A percentile compares a stretch with the other conserved stretches of the same genome.
Conservation (phyloP, 345 rosid species). For the Streptanthus diversifolius region DNA sequence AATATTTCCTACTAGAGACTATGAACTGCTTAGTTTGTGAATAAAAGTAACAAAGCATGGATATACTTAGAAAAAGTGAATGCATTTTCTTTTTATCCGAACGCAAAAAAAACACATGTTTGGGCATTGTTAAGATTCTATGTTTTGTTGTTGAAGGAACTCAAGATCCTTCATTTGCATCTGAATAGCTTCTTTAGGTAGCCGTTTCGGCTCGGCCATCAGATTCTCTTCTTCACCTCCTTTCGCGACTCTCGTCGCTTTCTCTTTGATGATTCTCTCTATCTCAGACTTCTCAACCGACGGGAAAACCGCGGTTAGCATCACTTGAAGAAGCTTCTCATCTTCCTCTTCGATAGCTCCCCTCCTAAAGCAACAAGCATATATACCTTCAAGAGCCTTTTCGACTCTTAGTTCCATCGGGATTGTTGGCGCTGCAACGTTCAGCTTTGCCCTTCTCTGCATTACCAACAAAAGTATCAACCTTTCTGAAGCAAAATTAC, state of each 20-base stretch:
- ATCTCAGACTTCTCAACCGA: constrained; percentile 49
- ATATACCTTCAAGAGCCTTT: constrained; percentile 87
- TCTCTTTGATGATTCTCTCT: constrained; percentile 57
- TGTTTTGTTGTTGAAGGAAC: constrained; percentile 72
- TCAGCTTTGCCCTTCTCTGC: constrained; percentile 79
- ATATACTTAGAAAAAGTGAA: not conserved
- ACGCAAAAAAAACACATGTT: not conserved
- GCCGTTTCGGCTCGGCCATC: constrained; percentile 42
- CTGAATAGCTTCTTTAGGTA: constrained; percentile 68
- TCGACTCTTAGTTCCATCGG: constrained; percentile 72
- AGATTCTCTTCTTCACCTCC: constrained; percentile 41
- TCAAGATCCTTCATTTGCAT: constrained; percentile 94
- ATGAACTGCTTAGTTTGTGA: not conserved
- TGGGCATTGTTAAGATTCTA: constrained; percentile 38
- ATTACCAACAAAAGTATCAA: constrained; percentile 5
- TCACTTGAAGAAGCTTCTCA: constrained; percentile 49
- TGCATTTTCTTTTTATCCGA: not conserved
- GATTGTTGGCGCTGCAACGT: constrained; percentile 51
- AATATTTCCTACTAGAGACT: not conserved
- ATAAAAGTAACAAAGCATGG: not conserved
- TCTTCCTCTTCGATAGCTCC: constrained; percentile 78
- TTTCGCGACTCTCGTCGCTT: constrained; percentile 58
- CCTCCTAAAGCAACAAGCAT: constrained; percentile 71
- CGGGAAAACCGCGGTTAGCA: constrained; percentile 73
- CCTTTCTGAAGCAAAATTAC: not conserved